A percentile compares a stretch with the other conserved stretches of the same genome.
phyloP scores from a whole-genome alignment of 75 land plant genomes.

The Azolla pinnata region DNA sequence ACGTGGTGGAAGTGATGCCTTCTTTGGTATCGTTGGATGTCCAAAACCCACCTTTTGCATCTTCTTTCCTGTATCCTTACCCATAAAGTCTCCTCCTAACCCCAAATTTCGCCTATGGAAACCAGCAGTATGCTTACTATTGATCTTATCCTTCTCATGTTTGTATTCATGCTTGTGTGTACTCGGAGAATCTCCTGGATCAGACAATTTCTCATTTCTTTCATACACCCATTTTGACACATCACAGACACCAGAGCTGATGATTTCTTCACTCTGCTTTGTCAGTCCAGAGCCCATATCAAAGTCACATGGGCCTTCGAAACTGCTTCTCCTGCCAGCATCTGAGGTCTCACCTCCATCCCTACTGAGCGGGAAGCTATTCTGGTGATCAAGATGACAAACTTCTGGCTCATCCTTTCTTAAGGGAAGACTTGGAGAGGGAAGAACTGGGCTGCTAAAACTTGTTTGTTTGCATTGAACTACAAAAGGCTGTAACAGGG shows the following conservation, averaged over 20 bases:
- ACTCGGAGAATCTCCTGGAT: neutral
- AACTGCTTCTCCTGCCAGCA: conserved; percentile 22
- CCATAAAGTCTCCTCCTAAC: neutral
- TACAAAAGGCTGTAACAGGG: conserved; percentile 71
- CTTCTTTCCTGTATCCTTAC: neutral
- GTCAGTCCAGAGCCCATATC: conserved; percentile 28
- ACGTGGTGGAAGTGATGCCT: neutral
- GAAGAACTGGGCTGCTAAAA: too few species aligned
- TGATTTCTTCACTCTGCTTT: conserved; percentile 33
- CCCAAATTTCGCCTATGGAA: neutral
- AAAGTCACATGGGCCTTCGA: conserved; percentile 12
- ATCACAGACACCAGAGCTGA: conserved; percentile 9
- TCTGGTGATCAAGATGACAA: conserved; percentile 35
- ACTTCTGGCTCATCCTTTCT: too few species aligned
- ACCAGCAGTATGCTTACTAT: neutral
- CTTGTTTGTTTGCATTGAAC: conserved; percentile 35
- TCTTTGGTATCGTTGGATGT: neutral
- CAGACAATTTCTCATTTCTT: conserved; percentile 3
- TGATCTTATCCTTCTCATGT: neutral
- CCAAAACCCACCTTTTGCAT: neutral
- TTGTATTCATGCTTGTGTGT: neutral
- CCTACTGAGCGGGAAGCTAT: conserved; percentile 41
- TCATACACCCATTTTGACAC: conserved; percentile 18
- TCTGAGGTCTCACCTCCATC: conserved; percentile 41
- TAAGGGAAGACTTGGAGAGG: conserved; percentile 7